Conservation (phyloP, 2,329 filamentous ascomycete species). For the Monosporascus sp. region DNA sequence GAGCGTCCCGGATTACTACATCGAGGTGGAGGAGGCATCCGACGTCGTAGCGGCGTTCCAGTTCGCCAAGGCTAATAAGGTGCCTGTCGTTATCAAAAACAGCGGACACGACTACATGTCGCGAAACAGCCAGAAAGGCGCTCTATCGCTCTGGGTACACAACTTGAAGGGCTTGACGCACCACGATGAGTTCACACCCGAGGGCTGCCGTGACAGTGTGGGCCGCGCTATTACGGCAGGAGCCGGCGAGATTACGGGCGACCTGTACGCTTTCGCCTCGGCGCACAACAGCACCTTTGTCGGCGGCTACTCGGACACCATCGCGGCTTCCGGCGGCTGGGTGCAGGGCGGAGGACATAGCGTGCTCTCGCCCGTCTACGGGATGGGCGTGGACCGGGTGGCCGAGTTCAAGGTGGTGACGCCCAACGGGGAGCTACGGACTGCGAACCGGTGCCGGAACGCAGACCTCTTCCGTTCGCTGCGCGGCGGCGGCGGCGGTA, state of each 20-base stretch:
- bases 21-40: constrained; percentile 12
- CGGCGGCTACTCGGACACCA: constrained; percentile 15
- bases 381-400: constrained; percentile 23
- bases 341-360: constrained; percentile 23
- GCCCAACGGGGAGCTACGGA: constrained; percentile 12
- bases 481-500: constrained; percentile 41
- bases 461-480: constrained; percentile 43
- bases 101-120: constrained; percentile 29
- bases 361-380: constrained; percentile 21
- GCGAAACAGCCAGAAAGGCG: constrained; percentile 23
- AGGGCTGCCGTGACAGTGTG: constrained; percentile 11
- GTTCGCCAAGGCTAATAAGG: constrained; percentile 17
- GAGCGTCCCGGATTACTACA: constrained; percentile 16
- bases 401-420: constrained; percentile 23
- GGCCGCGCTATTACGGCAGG: constrained; percentile 21
- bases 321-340: constrained; percentile 22
- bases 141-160: constrained; percentile 25
- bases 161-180: constrained; percentile 18
- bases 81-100: constrained; percentile 26
- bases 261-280: constrained; percentile 20
- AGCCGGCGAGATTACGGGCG: constrained; percentile 23
- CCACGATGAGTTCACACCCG: constrained; percentile 13
- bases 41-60: constrained; percentile 17
- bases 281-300: constrained; percentile 19
- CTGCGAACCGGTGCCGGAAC: constrained; percentile 30